Conservation (phyloP, 805 yeast genomes). For the Blastobotrys americana region DNA sequence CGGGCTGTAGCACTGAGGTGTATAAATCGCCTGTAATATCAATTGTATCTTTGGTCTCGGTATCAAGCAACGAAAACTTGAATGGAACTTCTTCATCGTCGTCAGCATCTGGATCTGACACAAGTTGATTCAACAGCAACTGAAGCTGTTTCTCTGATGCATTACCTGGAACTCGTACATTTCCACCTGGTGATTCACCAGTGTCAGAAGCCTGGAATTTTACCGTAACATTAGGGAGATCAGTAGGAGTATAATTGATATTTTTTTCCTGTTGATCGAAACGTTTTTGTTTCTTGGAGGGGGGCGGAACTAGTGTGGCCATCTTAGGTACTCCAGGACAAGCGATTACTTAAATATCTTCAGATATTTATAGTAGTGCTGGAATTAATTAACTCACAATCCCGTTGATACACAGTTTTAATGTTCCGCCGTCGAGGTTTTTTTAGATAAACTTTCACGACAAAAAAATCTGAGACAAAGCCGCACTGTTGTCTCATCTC, state of each 20-base stretch:
- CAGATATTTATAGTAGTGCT: too few species aligned
- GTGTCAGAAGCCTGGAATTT: conserved; percentile 91
- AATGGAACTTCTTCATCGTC: conserved; percentile 93
- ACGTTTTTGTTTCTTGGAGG: conserved; percentile 77
- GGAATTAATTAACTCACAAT: too few species aligned
- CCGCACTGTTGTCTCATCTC: too few species aligned
- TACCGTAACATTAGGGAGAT: conserved; percentile 79
- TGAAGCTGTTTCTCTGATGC: conserved; percentile 81
- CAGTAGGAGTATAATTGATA: conserved; percentile 63
- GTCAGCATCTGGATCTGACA: conserved; percentile 42
- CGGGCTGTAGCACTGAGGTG: conserved; percentile 76
- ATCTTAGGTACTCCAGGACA: too few species aligned
- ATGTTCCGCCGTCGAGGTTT: too few species aligned
- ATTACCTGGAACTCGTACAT: conserved; percentile 85
- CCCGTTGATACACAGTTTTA: too few species aligned
- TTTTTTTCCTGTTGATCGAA: conserved; percentile 78
- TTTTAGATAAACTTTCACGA: too few species aligned
- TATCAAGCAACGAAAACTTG: conserved; percentile 61
- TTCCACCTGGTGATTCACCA: conserved; percentile 78
- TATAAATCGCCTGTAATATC: conserved; percentile 77
- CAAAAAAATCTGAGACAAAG: too few species aligned
- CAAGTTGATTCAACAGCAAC: conserved; percentile 73
- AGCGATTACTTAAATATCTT: too few species aligned
- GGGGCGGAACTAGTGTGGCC: conserved; percentile 95
- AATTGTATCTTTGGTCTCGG: conserved; percentile 37